Conservation (phyloP, 225 moss, liverwort and hornwort species). For the Pseudisothecium myosuroides region DNA sequence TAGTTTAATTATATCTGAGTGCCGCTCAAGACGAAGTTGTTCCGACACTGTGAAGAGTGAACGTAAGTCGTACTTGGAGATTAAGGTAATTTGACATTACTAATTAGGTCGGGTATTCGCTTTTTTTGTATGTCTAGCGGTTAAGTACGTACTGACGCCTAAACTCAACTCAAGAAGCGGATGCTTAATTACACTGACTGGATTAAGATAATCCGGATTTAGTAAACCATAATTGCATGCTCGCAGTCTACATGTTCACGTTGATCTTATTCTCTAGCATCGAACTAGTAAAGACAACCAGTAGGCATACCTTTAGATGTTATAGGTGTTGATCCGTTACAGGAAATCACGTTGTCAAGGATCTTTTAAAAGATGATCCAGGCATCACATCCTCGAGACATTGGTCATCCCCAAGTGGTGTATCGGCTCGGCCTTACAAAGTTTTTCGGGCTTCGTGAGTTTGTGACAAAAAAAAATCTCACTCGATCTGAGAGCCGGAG, state of each 20-base stretch:
- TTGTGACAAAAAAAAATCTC: neutral
- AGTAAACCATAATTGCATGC: neutral
- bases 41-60: neutral
- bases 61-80: neutral
- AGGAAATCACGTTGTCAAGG: neutral
- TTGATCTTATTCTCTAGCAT: neutral
- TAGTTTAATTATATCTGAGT: neutral
- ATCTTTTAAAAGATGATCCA: neutral
- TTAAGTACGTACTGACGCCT: neutral
- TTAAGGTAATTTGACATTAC: neutral
- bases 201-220: neutral
- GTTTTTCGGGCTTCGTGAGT: neutral
- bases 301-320: neutral
- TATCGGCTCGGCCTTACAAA: neutral
- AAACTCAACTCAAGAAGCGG: neutral
- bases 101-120: neutral
- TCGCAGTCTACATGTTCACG: neutral
- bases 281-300: neutral
- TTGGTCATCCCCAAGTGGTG: neutral
- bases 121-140: too few species aligned
- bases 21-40: neutral
- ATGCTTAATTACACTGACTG: neutral
- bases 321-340: neutral
- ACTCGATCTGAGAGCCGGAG: neutral
- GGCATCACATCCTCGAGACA: neutral